Percentiles rank a stretch among this genome's conserved stretches.
phyloP scores from a whole-genome alignment of 306 rosid genomes.

The Prunus salicina region DNA sequence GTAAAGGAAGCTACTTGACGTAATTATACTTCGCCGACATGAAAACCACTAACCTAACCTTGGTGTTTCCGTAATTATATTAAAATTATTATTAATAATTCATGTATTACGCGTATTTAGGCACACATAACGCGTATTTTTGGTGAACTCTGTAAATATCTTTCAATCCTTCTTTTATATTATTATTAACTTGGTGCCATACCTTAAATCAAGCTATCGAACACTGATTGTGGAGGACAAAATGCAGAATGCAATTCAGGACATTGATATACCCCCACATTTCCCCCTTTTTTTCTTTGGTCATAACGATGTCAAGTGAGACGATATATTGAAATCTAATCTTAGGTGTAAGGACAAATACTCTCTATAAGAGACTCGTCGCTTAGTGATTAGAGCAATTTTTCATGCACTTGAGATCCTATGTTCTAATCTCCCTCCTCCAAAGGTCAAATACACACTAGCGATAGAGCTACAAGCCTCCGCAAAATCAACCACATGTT shows the following conservation, averaged over 20 bases:
- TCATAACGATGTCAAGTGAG: too few relatives aligned
- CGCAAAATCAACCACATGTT: too few relatives aligned
- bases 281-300: too few relatives aligned
- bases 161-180: background rate
- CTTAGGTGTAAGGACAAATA: too few relatives aligned
- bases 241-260: background rate
- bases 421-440: too few relatives aligned
- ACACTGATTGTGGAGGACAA: background rate
- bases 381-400: too few relatives aligned
- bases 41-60: background rate
- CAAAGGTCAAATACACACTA: too few relatives aligned
- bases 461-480: too few relatives aligned
- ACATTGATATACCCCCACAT: too few relatives aligned
- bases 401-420: too few relatives aligned
- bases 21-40: conserved; percentile 5
- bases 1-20: background rate
- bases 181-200: background rate
- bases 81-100: background rate
- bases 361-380: rapidly evolving
- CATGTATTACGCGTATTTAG: background rate
- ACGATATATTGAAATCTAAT: too few relatives aligned
- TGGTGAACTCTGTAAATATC: background rate
- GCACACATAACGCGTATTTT: background rate
- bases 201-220: background rate
- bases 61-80: background rate